These are phyloP conservation scores for Canariomyces notabilis DNA, from an alignment of 2,329 filamentous ascomycete genomes.

Conservation along the genomic window DNA sequence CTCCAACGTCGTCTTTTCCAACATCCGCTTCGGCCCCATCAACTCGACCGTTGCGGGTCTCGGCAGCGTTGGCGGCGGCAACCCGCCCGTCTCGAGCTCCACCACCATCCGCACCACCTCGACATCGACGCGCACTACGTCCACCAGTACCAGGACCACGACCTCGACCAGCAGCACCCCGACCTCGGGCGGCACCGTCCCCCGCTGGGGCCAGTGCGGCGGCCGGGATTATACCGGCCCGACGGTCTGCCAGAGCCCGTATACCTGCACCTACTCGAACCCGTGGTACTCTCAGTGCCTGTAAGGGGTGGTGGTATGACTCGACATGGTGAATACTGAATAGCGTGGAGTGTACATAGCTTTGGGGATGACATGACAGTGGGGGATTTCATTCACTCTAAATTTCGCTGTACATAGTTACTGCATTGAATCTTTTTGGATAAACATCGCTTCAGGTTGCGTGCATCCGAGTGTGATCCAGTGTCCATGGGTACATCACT, in stretches of 20 bases:
- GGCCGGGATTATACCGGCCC: slow-evolving; percentile 30
- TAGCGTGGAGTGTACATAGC: neutral
- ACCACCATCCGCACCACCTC: slow-evolving; percentile 7
- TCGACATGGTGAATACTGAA: too few species aligned
- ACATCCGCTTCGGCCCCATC: slow-evolving; percentile 55
- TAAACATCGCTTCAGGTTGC: too few species aligned
- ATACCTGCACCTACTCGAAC: slow-evolving; percentile 31
- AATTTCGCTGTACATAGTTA: slow-evolving; percentile 1
- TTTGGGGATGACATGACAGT: neutral
- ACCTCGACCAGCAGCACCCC: slow-evolving; percentile 14
- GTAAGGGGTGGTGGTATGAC: slow-evolving; percentile 18
- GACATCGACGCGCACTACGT: too few species aligned
- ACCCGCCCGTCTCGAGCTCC: slow-evolving; percentile 26
- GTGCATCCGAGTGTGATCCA: too few species aligned
- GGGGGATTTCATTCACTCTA: neutral
- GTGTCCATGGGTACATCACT: too few species aligned
- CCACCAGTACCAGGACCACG: slow-evolving; percentile 12
- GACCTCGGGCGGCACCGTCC: slow-evolving; percentile 11
- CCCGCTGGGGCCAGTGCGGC: slow-evolving; percentile 32
- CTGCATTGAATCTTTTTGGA: slow-evolving; percentile 1
- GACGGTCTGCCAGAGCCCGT: slow-evolving; percentile 29
- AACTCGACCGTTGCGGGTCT: slow-evolving; percentile 43
- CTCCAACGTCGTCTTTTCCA: slow-evolving; percentile 52
- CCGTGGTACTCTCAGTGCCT: slow-evolving; percentile 35
- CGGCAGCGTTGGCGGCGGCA: slow-evolving; percentile 12